These are phyloP conservation scores for Psidium friedrichsthalianum DNA, from an alignment of 345 rosid genomes.

Conservation along the genomic window DNA sequence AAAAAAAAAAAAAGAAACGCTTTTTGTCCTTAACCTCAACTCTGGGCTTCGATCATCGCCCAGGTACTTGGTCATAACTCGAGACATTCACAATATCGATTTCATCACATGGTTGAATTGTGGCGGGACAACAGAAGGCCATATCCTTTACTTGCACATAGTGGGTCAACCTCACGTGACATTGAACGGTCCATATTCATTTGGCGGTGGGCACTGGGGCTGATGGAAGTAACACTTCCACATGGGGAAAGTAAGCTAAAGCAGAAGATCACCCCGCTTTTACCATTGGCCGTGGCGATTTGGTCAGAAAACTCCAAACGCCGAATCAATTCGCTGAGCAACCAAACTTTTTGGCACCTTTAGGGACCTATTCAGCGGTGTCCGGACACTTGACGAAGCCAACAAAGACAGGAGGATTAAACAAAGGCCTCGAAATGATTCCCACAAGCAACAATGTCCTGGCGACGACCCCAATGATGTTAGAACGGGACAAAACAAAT, in stretches of 20 bases:
- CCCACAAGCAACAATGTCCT: background rate
- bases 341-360: background rate
- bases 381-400: background rate
- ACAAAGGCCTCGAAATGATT: background rate
- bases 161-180: background rate
- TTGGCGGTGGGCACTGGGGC: background rate
- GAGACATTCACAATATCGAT: background rate
- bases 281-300: background rate
- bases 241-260: background rate
- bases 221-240: background rate
- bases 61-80: background rate
- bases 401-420: background rate
- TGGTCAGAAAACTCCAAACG: background rate
- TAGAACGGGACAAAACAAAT: background rate
- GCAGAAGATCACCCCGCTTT: background rate
- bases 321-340: background rate
- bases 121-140: background rate
- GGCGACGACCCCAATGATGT: background rate
- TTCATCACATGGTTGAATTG: background rate
- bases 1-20: background rate
- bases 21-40: background rate
- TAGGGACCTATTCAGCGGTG: background rate
- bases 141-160: background rate
- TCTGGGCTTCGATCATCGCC: background rate
- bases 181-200: background rate